Evolutionary conservation across 306 rosid species (phyloP).

Genomic region (Cyamopsis tetragonoloba): DNA sequence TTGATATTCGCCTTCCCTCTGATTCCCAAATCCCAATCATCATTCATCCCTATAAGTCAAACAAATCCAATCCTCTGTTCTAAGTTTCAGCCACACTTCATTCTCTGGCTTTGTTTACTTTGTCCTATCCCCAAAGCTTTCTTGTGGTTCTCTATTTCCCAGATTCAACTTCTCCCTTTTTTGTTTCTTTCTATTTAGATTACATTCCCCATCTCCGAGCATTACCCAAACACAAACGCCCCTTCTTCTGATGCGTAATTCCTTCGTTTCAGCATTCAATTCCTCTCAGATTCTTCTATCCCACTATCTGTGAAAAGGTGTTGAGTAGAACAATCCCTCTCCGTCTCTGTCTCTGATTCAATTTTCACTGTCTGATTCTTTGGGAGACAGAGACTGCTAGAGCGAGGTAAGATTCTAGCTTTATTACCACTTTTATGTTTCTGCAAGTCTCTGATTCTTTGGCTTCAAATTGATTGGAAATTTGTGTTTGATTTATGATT

Average conservation of each 20-base stretch:
- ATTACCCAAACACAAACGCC: background rate
- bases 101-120: slow-evolving; percentile 5
- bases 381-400: slow-evolving; percentile 6
- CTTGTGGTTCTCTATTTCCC: slow-evolving; percentile 38
- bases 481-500: too few species aligned
- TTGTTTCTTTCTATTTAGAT: background rate
- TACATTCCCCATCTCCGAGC: slow-evolving; percentile 1
- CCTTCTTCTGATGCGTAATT: background rate
- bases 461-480: too few species aligned
- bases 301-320: background rate
- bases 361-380: background rate
- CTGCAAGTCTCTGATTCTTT: too few species aligned
- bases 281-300: background rate
- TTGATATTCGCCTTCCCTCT: background rate
- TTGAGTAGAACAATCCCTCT: too few species aligned
- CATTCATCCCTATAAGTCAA: background rate
- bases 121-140: slow-evolving; percentile 24
- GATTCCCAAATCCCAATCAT: background rate
- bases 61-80: too few species aligned
- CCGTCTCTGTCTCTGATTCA: background rate
- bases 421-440: background rate
- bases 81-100: slow-evolving; percentile 6
- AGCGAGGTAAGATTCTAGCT: slow-evolving; percentile 27
- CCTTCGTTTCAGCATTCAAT: background rate
- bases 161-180: slow-evolving; percentile 20